Conservation (phyloP, 306 rosid genomes). For the Crotalaria pallida region DNA sequence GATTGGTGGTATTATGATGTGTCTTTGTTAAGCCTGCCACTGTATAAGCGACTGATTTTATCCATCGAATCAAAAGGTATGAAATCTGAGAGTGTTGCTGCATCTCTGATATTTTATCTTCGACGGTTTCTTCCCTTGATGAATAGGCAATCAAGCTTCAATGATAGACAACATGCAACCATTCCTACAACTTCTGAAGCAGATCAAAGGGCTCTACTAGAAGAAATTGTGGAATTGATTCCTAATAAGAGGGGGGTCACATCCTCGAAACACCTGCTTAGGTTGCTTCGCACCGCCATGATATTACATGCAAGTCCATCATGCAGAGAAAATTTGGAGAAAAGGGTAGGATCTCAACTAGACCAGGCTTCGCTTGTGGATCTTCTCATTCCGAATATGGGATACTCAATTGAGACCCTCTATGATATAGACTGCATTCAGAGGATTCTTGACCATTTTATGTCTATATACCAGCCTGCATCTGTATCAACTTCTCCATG, state of each 20-base stretch:
- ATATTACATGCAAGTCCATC: constrained; percentile 65
- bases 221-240: constrained; percentile 66
- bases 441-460: constrained; percentile 78
- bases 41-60: constrained; percentile 55
- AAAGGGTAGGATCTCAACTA: constrained; percentile 66
- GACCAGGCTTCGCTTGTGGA: constrained; percentile 70
- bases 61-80: constrained; percentile 66
- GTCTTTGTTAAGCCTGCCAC: constrained; percentile 66
- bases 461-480: constrained; percentile 48
- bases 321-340: constrained; percentile 75
- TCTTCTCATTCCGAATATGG: constrained; percentile 81
- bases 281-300: constrained; percentile 74
- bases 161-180: constrained; percentile 44
- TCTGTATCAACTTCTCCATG: constrained; percentile 53
- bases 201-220: constrained; percentile 70
- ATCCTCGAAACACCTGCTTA: constrained; percentile 55
- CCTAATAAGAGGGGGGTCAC: constrained; percentile 65
- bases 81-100: constrained; percentile 62
- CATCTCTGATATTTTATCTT: constrained; percentile 61
- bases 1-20: constrained; percentile 88
- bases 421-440: constrained; percentile 75
- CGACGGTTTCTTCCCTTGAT: constrained; percentile 72
- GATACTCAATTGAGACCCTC: constrained; percentile 66
- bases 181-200: constrained; percentile 59
- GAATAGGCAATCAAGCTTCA: constrained; percentile 64